Evolutionary conservation across 2,329 filamentous ascomycete species (phyloP), one percentile per base, ranked within the genome.

Genomic region (Penicillium olsonii): DNA sequence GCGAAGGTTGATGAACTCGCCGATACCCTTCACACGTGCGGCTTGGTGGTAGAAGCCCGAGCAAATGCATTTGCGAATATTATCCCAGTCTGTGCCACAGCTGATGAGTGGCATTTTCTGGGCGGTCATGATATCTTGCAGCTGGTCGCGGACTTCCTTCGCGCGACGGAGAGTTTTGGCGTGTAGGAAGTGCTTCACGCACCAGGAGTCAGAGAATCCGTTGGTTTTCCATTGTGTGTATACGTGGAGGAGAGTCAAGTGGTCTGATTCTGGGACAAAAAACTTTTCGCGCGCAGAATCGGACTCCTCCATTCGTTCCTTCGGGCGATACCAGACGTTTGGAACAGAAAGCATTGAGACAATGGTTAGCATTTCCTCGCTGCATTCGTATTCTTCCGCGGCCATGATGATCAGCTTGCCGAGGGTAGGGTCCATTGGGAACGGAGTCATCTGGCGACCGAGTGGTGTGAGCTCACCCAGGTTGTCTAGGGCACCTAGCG

Each of bases 41-140:
- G 94, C 94, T 75, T 99, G 94, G 66, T 97, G 92, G 74, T 97
- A 99, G 77, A 96, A 99, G 11, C 94, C 94, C 0, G 89, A 91
- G 76, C 95, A 99, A 66, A 99, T 96, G 69, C 92, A 97, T 71
- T 94, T 92, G 54, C 94, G 86, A 48, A 97, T 90, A 9, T 95
- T 78, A 68, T 99, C 95, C 88, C 94, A 96, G 74, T 99, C 95
- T 37, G 92, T 97, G 26, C 94, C 94, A 65, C 92, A 96, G 70
- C 88, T 92, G 37, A 84, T 77, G 61, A 97, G 81, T 44, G 82
- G 71, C 91, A 99, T 94, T 69, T 94, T 92, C 69, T 95, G 91
- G 76, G 90, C 87, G 59, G 85, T 86, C 85, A 97, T 94, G 66
- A 99, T 97, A 67, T 97, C 94, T 52, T 87, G 76, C 24, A 99